Base-by-base conservation (phyloP, 257 asterid genomes). In the Penstemon newberryi region DNA sequence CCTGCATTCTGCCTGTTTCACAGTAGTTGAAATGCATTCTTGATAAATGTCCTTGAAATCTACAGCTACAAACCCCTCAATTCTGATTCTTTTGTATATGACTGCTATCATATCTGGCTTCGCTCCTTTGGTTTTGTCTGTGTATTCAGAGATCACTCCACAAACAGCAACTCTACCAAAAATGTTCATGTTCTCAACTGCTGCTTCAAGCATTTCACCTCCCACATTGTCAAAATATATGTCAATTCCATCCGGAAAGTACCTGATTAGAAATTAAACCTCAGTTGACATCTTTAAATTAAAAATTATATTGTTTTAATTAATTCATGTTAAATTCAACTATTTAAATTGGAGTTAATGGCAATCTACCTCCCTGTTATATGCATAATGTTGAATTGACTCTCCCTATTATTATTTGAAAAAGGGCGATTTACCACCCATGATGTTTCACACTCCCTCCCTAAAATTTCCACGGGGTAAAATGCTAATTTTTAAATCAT, bases 221-320 rank as follows among this genome's bases (percentile, higher is more conserved):
- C 89, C 89, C 42, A 81, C 84, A 4, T 84, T 84, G 70, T 84
- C 89, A 1, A 81, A 84, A 42, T 84, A 84, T 67, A 84, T 73
- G 71, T 84, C 86, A 3, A 84, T 84, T 12, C 89, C 86, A 8
- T 74, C 61, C 0, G 89, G 89, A 18, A 81, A 81, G 64, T 66
- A 79, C 80, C 33, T 25, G 33, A 25, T 25, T 25, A 25, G 2
- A 25, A 25, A 25, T 25, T 25, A 25, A 25, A n/a, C n/a, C n/a
- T n/a, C n/a, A n/a, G n/a, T n/a, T n/a, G n/a, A n/a, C n/a, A n/a
- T n/a, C n/a, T n/a, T n/a, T n/a, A n/a, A n/a, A n/a, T n/a, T n/a
- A n/a, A n/a, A n/a, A n/a, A n/a, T n/a, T n/a, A n/a, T n/a, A n/a
- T n/a, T n/a, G n/a, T n/a, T n/a, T n/a, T n/a, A n/a, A n/a, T n/a